A percentile compares a stretch with the other conserved stretches of the same genome.
phyloP scores from a whole-genome alignment of 2,329 filamentous ascomycete species.

The Pseudogymnoascus sp. region DNA sequence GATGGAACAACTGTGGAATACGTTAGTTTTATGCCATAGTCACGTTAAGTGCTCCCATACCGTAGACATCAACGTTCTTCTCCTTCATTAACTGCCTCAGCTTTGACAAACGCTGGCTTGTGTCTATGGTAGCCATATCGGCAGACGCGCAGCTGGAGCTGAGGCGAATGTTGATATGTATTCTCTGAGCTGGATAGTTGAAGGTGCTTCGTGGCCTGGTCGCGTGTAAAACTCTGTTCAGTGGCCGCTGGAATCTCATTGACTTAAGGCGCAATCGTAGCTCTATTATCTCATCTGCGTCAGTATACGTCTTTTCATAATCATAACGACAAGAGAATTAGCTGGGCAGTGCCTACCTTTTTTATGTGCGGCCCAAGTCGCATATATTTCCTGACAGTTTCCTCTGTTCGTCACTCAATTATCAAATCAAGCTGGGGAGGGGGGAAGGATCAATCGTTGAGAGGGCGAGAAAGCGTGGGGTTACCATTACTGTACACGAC shows the following conservation, averaged over 20 bases:
- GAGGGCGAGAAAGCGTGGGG: not conserved
- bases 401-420: not conserved
- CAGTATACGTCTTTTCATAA: not conserved
- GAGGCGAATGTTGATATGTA: conserved; percentile 12
- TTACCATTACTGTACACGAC: conserved; percentile 6
- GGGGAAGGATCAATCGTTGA: not conserved
- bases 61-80: conserved; percentile 82
- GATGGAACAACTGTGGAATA: conserved; percentile 74
- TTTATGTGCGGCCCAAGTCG: conserved; percentile 1
- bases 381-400: not conserved
- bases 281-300: not conserved
- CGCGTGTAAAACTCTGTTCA: conserved; percentile 17
- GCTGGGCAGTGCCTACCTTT: not conserved
- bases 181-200: not conserved
- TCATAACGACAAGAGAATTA: not conserved
- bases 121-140: conserved; percentile 71
- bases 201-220: not conserved
- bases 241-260: conserved; percentile 23
- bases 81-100: conserved; percentile 82
- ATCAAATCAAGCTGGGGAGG: not conserved
- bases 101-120: conserved; percentile 63
- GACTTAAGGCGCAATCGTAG: conserved; percentile 12
- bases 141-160: conserved; percentile 17
- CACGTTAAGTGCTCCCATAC: conserved; percentile 45
- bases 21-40: conserved; percentile 17